Base-by-base conservation (phyloP, 306 rosid genomes). In the Lathyrus oleraceus region DNA sequence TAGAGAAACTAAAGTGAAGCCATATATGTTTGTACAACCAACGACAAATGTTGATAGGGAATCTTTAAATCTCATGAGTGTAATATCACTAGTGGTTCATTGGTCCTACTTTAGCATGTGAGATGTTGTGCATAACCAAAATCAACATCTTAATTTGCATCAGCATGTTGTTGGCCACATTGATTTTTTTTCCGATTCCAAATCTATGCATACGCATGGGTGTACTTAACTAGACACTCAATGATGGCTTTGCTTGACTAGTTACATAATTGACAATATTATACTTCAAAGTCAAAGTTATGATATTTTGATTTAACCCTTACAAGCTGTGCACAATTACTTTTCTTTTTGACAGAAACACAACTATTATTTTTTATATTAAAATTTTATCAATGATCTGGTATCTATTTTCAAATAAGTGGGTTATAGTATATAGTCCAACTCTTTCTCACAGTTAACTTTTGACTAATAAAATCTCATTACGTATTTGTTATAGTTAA, bases 71-170 rank as follows among this genome's bases (percentile, higher is more conserved):
- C 60, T 77, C 38, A 63, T 62, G 53, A 39, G 3, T 44, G 30
- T 21, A 30, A 72, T 53, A 30, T 67, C 11, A 27, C 5, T 54
- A 68, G 70, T 70, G 68, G 61, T 9, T 20, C 10, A 63, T 70
- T 54, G 72, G 78, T 43, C 81, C 76, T 70, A 59, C 66, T 56
- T 69, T 54, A 16, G 43, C 73, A 64, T 43, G 78, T 70, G 61
- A 27, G 36, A 36, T 76, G 72, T 63, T 53, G 40, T 75, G 54
- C 72, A 63, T 63, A 38, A 20, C 76, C 42, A 78, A 60, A 53
- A 28, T 38, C 56, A 74, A 65, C 19, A 59, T 68, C 58, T 20
- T 65, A 67, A 52, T 52, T 36, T 52, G 68, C 57, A 53, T 52
- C 74, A 32, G 8, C 62, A 51, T 25, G n/a, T 5, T 53, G 25